Evolutionary conservation across 2,329 filamentous ascomycete genomes (phyloP).

Genomic region (Fusarium tjaetaba): DNA sequence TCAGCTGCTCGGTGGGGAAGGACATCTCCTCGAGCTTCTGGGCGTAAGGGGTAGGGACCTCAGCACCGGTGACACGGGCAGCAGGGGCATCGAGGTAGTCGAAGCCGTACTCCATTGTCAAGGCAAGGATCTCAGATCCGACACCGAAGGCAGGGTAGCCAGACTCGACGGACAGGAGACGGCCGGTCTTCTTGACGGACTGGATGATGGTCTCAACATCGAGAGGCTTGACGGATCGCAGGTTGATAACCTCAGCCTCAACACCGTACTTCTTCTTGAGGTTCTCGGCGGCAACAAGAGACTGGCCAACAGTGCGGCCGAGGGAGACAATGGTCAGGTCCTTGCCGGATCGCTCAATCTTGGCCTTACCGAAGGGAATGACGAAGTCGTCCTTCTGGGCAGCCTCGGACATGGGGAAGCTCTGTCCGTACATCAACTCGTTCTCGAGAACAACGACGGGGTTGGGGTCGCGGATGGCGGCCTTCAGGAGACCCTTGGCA

Average conservation of each 20-base stretch:
- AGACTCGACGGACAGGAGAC: conserved; percentile 90
- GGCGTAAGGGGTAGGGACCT: conserved; percentile 97
- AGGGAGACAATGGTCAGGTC: conserved; percentile 95
- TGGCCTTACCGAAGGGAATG: conserved; percentile 97
- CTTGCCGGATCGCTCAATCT: conserved; percentile 96
- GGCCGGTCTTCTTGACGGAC: conserved; percentile 98
- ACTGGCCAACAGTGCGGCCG: conserved; percentile 94
- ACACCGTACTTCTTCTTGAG: conserved; percentile 97
- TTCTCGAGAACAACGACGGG: conserved; percentile 92
- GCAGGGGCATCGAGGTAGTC: conserved; percentile 97
- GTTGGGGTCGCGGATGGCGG: conserved; percentile 97
- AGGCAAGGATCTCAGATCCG: conserved; percentile 88
- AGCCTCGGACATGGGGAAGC: conserved; percentile 97
- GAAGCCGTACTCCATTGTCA: conserved; percentile 97
- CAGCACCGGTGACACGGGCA: conserved; percentile 92
- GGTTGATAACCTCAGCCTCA: conserved; percentile 96
- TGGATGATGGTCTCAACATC: conserved; percentile 95
- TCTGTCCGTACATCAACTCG: conserved; percentile 90
- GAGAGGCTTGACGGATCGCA: conserved; percentile 95
- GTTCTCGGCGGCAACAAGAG: conserved; percentile 85
- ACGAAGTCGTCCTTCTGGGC: conserved; percentile 98
- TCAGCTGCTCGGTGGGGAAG: conserved; percentile 91
- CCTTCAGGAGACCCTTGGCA: conserved; percentile 97
- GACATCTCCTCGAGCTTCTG: conserved; percentile 91
- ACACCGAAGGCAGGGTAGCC: conserved; percentile 97